phyloP scores from a whole-genome alignment of 306 rosid species.

The Castanea sativa region DNA sequence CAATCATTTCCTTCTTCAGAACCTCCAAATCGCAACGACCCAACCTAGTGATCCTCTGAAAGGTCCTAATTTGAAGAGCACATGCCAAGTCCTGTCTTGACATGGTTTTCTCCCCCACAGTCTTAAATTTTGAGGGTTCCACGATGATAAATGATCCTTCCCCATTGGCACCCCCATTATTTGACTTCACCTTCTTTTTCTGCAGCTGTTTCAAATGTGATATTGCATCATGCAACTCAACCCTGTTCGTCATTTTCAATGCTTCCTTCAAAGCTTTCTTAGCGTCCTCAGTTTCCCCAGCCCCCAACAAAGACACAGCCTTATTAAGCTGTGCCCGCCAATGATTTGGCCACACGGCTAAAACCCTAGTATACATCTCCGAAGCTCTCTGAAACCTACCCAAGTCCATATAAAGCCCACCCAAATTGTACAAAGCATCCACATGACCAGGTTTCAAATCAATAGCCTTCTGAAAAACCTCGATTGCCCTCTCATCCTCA shows the following conservation, averaged over 20 bases:
- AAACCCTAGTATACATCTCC: constrained; percentile 95
- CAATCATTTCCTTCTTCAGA: constrained; percentile 86
- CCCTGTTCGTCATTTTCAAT: constrained; percentile 94
- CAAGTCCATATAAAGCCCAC: constrained; percentile 93
- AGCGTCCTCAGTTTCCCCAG: constrained; percentile 90
- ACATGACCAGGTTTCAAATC: constrained; percentile 94
- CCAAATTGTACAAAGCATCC: constrained; percentile 91
- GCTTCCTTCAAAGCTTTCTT: constrained; percentile 92
- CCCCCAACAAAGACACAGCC: constrained; percentile 95
- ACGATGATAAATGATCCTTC: constrained; percentile 58
- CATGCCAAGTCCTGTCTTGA: constrained; percentile 59
- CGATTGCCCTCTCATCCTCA: constrained; percentile 95
- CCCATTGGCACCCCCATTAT: constrained; percentile 62
- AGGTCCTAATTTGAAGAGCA: constrained; percentile 78
- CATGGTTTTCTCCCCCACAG: constrained; percentile 71
- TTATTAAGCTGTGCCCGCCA: constrained; percentile 99
- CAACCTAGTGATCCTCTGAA: constrained; percentile 90
- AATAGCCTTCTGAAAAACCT: constrained; percentile 96
- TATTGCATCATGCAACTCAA: constrained; percentile 93
- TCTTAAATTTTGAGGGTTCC: constrained; percentile 70
- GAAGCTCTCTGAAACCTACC: constrained; percentile 97
- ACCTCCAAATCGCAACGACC: constrained; percentile 81
- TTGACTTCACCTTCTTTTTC: constrained; percentile 76
- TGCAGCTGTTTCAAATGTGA: constrained; percentile 93
- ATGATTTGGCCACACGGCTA: constrained; percentile 94